A percentile compares a stretch with the other conserved stretches of the same genome.
Evolutionary conservation across 2,329 filamentous ascomycete genomes (phyloP).

Genomic region (Penicillium sp.): DNA sequence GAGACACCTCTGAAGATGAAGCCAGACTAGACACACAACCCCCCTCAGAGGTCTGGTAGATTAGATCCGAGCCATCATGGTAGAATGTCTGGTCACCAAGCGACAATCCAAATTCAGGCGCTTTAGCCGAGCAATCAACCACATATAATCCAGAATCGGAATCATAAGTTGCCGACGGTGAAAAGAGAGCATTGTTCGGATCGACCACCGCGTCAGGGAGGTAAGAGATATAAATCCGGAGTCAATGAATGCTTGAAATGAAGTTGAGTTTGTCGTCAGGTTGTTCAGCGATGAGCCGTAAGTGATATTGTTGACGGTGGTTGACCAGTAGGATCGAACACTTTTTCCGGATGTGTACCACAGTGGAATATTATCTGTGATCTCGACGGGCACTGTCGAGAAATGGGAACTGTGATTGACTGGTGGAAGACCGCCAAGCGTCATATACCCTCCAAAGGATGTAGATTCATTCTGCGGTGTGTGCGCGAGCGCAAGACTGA

Average conservation of each 20-base stretch:
- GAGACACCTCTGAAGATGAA: conserved; percentile 30
- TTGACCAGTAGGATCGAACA: conserved; percentile 42
- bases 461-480: conserved; percentile 21
- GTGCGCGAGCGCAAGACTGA: conserved; percentile 50
- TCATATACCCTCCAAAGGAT: conserved; percentile 45
- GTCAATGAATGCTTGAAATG: conserved; percentile 47
- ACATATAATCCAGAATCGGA: conserved; percentile 32
- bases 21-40: conserved; percentile 25
- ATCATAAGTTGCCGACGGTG: conserved; percentile 41
- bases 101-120: conserved; percentile 43
- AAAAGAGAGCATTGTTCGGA: conserved; percentile 45
- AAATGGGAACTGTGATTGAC: conserved; percentile 38
- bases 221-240: conserved; percentile 35
- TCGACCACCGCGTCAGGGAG: conserved; percentile 39
- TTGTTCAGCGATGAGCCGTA: conserved; percentile 13
- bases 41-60: conserved; percentile 24
- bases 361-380: conserved; percentile 26
- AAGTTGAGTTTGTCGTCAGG: conserved; percentile 26
- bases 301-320: conserved; percentile 34
- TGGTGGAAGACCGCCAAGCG: conserved; percentile 52
- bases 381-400: conserved; percentile 37
- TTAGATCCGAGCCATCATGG: conserved; percentile 32
- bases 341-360: conserved; percentile 21
- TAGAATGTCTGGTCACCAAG: conserved; percentile 40
- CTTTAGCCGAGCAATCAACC: conserved; percentile 45